phyloP scores from a whole-genome alignment of 352 stramenopile species.

The Lagenidium giganteum region DNA sequence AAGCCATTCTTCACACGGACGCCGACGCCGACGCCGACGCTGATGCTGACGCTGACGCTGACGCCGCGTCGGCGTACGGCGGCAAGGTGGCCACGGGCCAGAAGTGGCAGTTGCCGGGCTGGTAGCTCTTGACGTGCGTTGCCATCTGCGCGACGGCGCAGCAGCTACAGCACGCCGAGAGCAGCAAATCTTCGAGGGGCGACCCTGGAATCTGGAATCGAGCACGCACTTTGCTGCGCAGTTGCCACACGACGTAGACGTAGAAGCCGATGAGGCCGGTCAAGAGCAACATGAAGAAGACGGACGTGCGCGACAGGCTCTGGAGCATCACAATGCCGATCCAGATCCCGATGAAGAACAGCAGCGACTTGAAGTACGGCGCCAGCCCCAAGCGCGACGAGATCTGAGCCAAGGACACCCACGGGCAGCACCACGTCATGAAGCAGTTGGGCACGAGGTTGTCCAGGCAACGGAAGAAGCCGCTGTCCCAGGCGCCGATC shows the following conservation, averaged over 20 bases:
- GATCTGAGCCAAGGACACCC: conserved; percentile 35
- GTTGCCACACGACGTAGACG: neutral
- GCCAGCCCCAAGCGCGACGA: neutral
- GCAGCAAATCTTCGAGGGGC: conserved; percentile 7
- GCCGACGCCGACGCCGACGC: conserved; percentile 12
- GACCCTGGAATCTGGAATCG: conserved; percentile 11
- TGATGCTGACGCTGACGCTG: neutral
- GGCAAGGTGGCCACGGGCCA: conserved; percentile 26
- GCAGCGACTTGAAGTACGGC: neutral
- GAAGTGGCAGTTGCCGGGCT: conserved; percentile 29
- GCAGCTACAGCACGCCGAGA: conserved; percentile 11
- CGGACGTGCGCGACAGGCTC: too few species aligned
- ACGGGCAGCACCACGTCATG: conserved; percentile 24
- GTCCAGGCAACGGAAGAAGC: conserved; percentile 21
- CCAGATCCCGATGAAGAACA: conserved; percentile 3
- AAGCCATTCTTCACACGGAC: too few species aligned
- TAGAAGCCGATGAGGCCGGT: conserved; percentile 2
- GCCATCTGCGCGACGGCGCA: conserved; percentile 42
- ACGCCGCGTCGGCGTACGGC: conserved; percentile 17
- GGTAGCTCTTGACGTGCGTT: conserved; percentile 44
- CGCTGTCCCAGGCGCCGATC: conserved; percentile 18
- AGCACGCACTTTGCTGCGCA: conserved; percentile 7
- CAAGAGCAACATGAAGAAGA: too few species aligned
- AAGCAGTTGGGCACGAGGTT: conserved; percentile 29
- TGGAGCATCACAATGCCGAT: too few species aligned